phyloP scores from a whole-genome alignment of 1,139 yeast genomes.

The Kodamaea fungicola region DNA sequence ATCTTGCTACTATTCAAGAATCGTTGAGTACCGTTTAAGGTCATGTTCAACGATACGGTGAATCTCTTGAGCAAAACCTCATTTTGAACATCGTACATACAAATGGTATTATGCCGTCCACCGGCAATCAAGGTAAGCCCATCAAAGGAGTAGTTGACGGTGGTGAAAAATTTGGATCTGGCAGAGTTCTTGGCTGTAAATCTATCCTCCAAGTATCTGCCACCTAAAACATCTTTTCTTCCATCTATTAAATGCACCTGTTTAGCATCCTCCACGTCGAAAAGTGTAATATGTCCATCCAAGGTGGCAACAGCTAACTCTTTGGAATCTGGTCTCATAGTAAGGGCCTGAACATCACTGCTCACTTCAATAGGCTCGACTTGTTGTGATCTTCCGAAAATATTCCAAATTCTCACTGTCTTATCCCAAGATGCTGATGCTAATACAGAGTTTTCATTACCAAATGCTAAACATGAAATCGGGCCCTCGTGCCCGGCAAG shows the following conservation, averaged over 20 bases:
- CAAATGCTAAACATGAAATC: constrained; percentile 82
- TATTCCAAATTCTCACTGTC: constrained; percentile 89
- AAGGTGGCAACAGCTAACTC: constrained; percentile 84
- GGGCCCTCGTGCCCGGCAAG: constrained; percentile 96
- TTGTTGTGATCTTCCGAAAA: constrained; percentile 78
- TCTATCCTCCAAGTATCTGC: constrained; percentile 79
- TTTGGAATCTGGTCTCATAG: constrained; percentile 90
- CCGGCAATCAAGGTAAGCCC: constrained; percentile 87
- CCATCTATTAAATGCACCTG: constrained; percentile 87
- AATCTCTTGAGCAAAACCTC: constrained; percentile 82
- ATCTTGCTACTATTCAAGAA: constrained; percentile 73
- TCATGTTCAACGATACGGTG: constrained; percentile 84
- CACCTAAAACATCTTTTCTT: constrained; percentile 80
- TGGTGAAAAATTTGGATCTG: constrained; percentile 78
- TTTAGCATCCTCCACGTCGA: constrained; percentile 78
- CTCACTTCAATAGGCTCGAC: constrained; percentile 88
- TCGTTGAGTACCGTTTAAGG: constrained; percentile 83
- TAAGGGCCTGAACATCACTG: constrained; percentile 80
- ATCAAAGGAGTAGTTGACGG: constrained; percentile 83
- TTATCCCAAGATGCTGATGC: constrained; percentile 98
- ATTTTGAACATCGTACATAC: constrained; percentile 84
- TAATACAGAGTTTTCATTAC: constrained; percentile 69
- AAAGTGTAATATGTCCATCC: constrained; percentile 82
- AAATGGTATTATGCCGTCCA: constrained; percentile 87
- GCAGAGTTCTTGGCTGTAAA: constrained; percentile 78